Percentiles rank a stretch among this genome's conserved stretches.
These are phyloP conservation scores for Trametes villosa DNA, from an alignment of 768 basidiomycete species.

Conservation along the genomic window DNA sequence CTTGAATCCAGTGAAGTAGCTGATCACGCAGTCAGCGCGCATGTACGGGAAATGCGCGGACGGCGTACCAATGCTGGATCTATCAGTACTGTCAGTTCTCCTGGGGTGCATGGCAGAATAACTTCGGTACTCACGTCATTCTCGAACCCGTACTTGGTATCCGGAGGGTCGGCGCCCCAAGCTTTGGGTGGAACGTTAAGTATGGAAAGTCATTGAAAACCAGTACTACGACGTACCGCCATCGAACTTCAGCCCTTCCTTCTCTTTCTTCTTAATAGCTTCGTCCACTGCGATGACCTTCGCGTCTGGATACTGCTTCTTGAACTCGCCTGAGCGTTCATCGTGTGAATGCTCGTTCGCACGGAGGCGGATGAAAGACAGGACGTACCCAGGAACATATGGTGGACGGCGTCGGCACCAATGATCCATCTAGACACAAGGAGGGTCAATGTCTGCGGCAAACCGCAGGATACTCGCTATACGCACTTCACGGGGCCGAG, in stretches of 20 bases:
- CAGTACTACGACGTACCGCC: constrained; percentile 52
- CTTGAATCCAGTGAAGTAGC: constrained; percentile 70
- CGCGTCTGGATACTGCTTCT: constrained; percentile 70
- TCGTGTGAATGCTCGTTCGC: neutral
- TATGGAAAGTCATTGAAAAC: neutral
- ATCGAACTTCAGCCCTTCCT: constrained; percentile 58
- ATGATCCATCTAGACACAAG: constrained; percentile 55
- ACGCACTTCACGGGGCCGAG: constrained; percentile 72
- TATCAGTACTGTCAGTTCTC: neutral
- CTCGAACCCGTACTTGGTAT: constrained; percentile 79
- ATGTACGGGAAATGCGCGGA: too few species aligned
- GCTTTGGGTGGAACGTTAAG: constrained; percentile 21
- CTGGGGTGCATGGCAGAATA: neutral
- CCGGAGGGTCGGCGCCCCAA: constrained; percentile 41
- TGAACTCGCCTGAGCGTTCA: constrained; percentile 53
- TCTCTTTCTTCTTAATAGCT: constrained; percentile 53
- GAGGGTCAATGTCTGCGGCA: neutral
- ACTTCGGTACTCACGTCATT: constrained; percentile 50
- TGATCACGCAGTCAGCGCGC: constrained; percentile 26
- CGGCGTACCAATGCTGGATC: constrained; percentile 37
- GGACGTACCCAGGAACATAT: constrained; percentile 57
- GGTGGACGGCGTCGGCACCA: constrained; percentile 60
- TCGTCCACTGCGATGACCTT: constrained; percentile 72
- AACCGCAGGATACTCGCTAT: too few species aligned
- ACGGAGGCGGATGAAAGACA: constrained; percentile 29